Evolutionary conservation across 2,329 filamentous ascomycete species (phyloP).

Genomic region (Fragosphaeria purpurea): DNA sequence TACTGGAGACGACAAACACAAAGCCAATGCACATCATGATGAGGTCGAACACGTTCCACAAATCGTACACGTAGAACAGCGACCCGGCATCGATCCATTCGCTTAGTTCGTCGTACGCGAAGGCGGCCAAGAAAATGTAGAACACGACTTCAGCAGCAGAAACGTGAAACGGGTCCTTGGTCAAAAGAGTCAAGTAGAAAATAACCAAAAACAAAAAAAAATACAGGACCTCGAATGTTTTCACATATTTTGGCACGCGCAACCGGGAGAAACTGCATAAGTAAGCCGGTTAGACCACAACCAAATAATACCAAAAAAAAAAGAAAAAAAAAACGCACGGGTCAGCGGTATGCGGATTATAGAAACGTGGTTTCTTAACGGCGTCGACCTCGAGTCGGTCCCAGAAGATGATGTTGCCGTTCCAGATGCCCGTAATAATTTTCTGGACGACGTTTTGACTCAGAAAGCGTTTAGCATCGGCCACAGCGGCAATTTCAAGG

Average conservation of each 20-base stretch:
- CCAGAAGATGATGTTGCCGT: slow-evolving; percentile 82
- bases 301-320: not conserved
- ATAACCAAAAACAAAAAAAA: slow-evolving; percentile 66
- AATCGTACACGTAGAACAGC: slow-evolving; percentile 73
- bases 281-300: not conserved
- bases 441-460: slow-evolving; percentile 72
- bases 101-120: slow-evolving; percentile 78
- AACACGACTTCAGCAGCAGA: slow-evolving; percentile 61
- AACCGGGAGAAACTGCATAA: slow-evolving; percentile 56
- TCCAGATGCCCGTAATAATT: slow-evolving; percentile 77
- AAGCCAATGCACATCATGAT: slow-evolving; percentile 63
- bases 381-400: slow-evolving; percentile 63
- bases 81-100: slow-evolving; percentile 80
- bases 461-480: slow-evolving; percentile 74
- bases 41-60: slow-evolving; percentile 69
- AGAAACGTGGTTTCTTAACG: slow-evolving; percentile 66
- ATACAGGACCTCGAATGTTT: slow-evolving; percentile 74
- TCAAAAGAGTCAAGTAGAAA: slow-evolving; percentile 79
- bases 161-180: slow-evolving; percentile 56
- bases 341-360: slow-evolving; percentile 57
- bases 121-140: slow-evolving; percentile 79
- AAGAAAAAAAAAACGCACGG: slow-evolving; percentile 24
- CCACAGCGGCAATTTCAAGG: slow-evolving; percentile 74
- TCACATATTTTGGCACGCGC: slow-evolving; percentile 76
- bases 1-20: slow-evolving; percentile 43